Evolutionary conservation across 768 basidiomycete genomes (phyloP), one percentile per base, ranked within the genome.

Genomic region (Mycena filopes): DNA sequence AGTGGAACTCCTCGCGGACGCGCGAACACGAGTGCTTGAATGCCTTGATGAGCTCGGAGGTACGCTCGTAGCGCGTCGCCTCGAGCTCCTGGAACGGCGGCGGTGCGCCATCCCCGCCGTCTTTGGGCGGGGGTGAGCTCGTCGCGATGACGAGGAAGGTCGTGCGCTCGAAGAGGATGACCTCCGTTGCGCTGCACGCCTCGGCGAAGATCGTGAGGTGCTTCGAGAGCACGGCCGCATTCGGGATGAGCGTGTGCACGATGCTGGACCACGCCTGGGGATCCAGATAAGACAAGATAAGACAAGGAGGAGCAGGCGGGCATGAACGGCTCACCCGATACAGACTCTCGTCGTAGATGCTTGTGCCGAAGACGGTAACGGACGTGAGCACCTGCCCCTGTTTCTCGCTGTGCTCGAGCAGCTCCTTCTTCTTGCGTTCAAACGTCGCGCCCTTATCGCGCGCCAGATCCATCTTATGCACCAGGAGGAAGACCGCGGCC

Each of bases 381-480:
- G 75, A 61, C 2, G 81, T 57, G 7, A 45, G 29, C 1, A 26
- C 40, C 28, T 51, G 47, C 13, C 54, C 46, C 25, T 60, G 63
- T 33, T 86, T 87, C 18, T 84, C 87, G 67, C 90, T 92, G 29
- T 86, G 87, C 71, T 88, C 84, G 76, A 88, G 81, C 61, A 96
- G 77, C 70, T 96, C 96, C 65, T 83, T 83, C 65, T 82, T 85
- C 80, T 92, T 93, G 79, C 87, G 87, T 53, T 88, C 86, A 67
- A 95, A 91, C 12, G 86, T 80, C 43, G 78, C 80, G 29, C 79
- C 77, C 65, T 83, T 86, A 49, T 87, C 86, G 65, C 89, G 80
- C 55, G 93, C 92, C 28, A 99, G 83, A 77, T 99, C 98, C 95
- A 99, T 98, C 85, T 99, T 99, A 80, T 99, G 97, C 46, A 99